Conservation (phyloP, 2,329 filamentous ascomycete species). For the Elsinoe australis region DNA sequence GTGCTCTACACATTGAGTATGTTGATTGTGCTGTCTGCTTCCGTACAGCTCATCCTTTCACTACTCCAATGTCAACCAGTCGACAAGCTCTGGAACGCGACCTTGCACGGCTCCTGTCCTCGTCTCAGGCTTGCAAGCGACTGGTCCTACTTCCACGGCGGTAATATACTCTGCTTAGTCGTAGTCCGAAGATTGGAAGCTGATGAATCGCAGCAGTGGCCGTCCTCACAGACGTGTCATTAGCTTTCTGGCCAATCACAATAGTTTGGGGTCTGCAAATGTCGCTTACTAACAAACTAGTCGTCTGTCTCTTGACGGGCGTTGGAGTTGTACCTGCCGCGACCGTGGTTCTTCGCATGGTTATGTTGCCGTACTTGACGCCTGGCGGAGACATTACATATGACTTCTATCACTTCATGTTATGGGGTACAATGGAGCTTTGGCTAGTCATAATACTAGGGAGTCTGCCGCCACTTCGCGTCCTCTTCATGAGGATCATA, state of each 20-base stretch:
- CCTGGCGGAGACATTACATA: background rate
- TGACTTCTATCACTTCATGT: background rate
- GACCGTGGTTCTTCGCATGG: background rate
- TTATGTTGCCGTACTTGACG: background rate
- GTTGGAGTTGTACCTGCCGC: background rate
- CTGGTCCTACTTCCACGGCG: background rate
- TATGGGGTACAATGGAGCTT: background rate
- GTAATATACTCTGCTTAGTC: no score
- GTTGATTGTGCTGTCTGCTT: background rate
- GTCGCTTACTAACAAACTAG: background rate
- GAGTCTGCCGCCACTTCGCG: background rate
- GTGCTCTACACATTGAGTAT: background rate
- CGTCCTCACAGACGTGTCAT: background rate
- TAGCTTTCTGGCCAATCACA: background rate
- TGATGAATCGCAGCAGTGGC: background rate
- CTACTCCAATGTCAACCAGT: background rate
- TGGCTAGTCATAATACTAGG: background rate
- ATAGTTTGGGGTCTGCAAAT: conserved; percentile 1
- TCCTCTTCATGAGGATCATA: background rate
- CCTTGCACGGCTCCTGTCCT: background rate
- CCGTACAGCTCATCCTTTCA: background rate
- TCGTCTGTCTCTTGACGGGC: background rate
- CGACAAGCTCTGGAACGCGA: background rate
- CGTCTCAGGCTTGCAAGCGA: background rate
- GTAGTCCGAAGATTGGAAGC: no score